Base-by-base conservation (phyloP, 345 rosid species). In the Acer negundo region DNA sequence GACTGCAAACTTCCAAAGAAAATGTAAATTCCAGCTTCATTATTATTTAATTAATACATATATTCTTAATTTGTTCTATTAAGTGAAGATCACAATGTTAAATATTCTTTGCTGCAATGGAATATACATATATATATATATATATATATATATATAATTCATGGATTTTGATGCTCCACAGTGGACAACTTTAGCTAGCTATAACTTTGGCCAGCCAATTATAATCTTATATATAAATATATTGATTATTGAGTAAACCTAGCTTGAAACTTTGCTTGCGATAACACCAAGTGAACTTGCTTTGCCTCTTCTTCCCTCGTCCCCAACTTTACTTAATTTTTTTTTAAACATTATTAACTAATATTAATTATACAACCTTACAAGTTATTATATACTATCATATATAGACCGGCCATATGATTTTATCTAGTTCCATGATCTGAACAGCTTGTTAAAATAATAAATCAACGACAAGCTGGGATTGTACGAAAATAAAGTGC, bases 71-170 rank as follows among this genome's bases (percentile, higher is more conserved):
- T 51, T 15, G 7, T 51, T 51, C 35, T 67, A 13, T 49, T 28
- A 3, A 35, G 65, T 22, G 75, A 71, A 63, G 28, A 71, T 72
- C 51, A 35, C 64, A 24, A 38, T 20, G 66, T 56, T 20, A 49
- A 6, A 58, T 13, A 58, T 13, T 58, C 67, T 59, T 72, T 58
- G 65, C 40, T 58, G 11, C 66, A 40, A 15, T 22, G 28, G 31
- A 7, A 38, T 68, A 7, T 68, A 20, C 28, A 26, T 26, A 26
- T 1, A 26, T 1, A 0, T 1, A 26, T 1, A 24, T 24, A 24
- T 24, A 24, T 24, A 24, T 24, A 38, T 68, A 13, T 68, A 20
- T 28, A 31, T 31, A 31, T 3, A 42, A 42, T 7, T 40, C 44
- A 6, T 40, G 44, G 44, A 40, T 40, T 40, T 40, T 40, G 44